These are phyloP conservation scores for Alternaria panax DNA, from an alignment of 2,329 filamentous ascomycete genomes.

Conservation along the genomic window DNA sequence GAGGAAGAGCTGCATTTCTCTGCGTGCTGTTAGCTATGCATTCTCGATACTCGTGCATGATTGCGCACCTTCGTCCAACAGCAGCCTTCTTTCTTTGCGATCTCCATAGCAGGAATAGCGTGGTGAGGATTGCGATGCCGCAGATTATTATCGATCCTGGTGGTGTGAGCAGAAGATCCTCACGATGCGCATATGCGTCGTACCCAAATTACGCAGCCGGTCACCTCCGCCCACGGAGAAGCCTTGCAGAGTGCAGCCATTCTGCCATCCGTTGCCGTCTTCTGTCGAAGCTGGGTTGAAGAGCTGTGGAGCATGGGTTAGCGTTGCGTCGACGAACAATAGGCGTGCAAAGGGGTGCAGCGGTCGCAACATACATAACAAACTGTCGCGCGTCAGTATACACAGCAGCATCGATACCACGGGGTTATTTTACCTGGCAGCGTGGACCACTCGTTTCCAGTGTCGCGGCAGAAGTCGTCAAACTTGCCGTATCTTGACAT, in stretches of 20 bases:
- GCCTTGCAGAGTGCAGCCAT: constrained; percentile 77
- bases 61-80: constrained; percentile 81
- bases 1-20: constrained; percentile 97
- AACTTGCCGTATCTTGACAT: constrained; percentile 45
- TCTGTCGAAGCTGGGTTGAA: constrained; percentile 66
- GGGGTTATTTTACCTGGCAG: constrained; percentile 47
- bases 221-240: constrained; percentile 72
- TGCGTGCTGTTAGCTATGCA: constrained; percentile 52
- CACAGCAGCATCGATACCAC: constrained; percentile 16
- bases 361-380: constrained; percentile 56
- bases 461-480: constrained; percentile 59
- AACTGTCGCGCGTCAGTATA: constrained; percentile 46
- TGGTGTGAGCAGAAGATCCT: constrained; percentile 34
- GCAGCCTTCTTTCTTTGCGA: constrained; percentile 92
- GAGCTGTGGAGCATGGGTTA: constrained; percentile 61
- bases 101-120: constrained; percentile 73
- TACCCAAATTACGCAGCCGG: constrained; percentile 83
- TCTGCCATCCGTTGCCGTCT: constrained; percentile 65
- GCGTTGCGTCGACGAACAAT: constrained; percentile 27
- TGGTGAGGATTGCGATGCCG: constrained; percentile 74
- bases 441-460: constrained; percentile 51
- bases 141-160: constrained; percentile 86
- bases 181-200: constrained; percentile 41
- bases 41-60: background rate
- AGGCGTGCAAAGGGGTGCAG: constrained; percentile 14